Percentiles rank a stretch among this genome's conserved stretches.
These are phyloP conservation scores for Pseudognaphalium luteoalbum DNA, from an alignment of 129 eudicot species.

Conservation along the genomic window DNA sequence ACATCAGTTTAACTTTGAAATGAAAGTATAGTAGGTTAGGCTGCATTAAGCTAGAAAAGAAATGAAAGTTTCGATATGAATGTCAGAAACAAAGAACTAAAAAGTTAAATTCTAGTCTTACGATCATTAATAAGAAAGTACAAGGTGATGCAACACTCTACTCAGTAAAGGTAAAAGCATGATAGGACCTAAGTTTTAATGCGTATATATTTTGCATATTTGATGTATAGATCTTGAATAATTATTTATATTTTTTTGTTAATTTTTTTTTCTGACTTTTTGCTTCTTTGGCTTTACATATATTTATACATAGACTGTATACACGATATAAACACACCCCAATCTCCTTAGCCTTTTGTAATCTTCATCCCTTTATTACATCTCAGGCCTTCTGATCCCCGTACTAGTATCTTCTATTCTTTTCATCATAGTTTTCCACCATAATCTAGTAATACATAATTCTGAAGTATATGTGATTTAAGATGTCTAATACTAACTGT, in stretches of 20 bases:
- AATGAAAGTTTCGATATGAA: neutral
- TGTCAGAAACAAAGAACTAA: neutral
- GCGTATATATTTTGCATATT: neutral
- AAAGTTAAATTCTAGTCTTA: neutral
- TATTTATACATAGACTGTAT: neutral
- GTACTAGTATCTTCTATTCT: neutral
- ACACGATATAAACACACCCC: neutral
- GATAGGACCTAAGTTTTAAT: neutral
- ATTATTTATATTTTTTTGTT: neutral
- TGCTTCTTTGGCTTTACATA: neutral
- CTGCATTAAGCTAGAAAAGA: neutral
- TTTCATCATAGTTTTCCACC: neutral
- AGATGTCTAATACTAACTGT: constrained; percentile 10
- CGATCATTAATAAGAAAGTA: neutral
- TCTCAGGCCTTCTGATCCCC: neutral
- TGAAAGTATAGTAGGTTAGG: neutral
- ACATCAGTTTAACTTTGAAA: neutral
- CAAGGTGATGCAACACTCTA: neutral
- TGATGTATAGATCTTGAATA: neutral
- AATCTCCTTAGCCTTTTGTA: neutral
- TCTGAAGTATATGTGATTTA: neutral
- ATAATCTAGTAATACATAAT: neutral
- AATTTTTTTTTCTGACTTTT: too few relatives aligned
- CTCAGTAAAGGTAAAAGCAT: neutral
- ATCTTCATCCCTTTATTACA: neutral